Evolutionary conservation across 345 rosid species (phyloP), one percentile per base, ranked within the genome.

Genomic region (Kernera saxatilis): DNA sequence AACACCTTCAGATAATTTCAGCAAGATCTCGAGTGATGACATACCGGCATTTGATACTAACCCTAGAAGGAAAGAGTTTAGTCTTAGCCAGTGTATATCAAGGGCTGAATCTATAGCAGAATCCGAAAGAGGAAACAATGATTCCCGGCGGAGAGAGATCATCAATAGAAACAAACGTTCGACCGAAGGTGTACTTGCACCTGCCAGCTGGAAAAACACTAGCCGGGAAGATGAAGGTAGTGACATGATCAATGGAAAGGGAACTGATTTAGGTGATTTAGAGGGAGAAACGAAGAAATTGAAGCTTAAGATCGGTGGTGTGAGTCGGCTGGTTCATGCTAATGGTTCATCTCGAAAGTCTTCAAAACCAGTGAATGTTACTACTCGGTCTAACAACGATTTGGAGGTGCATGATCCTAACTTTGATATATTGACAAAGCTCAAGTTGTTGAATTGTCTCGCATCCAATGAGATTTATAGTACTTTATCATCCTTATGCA

Each of bases 121-220:
- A 29, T 30, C 71, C 21, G 84, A 80, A 30, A 84, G 71, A 40
- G 82, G 78, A 29, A 69, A 71, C 74, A 81, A 70, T 49, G 87
- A 81, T 69, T 40, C 53, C 4, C 74, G 82, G 2, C 80, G 68
- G 51, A 73, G 77, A 73, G 81, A 81, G 64, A 52, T 51, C 54
- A 17, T 56, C 39, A 76, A 39, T 30, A 70, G 62, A 45, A 86
- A 80, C 62, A 62, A 60, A 45, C 86, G 80, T 22, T 84, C 85
- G 2, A 85, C 87, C 55, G 90, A 93, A 81, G 98, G 92, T 75
- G 78, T 70, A n/a, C 92, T 89, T 70, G 85, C 96, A 63, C 94
- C 98, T 68, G 86, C 81, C 6, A 85, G 81, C 71, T 79, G 87
- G 89, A 89, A 82, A 77, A 74, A 69, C 48, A 54, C 73, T 2